Evolutionary conservation across 2,329 filamentous ascomycete species (phyloP), one percentile per base, ranked within the genome.

Genomic region (Microascus cirrosus): DNA sequence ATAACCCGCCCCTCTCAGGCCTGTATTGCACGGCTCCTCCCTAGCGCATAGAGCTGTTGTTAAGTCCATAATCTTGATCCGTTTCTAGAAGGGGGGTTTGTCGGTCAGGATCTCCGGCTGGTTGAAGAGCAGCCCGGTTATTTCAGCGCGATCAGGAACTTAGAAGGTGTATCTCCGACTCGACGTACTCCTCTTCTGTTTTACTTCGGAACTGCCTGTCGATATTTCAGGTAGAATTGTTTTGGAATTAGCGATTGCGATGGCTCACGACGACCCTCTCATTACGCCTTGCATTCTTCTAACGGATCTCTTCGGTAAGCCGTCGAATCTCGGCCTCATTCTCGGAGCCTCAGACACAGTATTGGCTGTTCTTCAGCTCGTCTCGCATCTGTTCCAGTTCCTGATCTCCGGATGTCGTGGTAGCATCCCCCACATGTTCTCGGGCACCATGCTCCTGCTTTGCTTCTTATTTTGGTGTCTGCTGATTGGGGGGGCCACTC

Each of bases 361-460:
- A 67, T 20, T 60, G 55, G 24, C 67, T 63, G n/a, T 60, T 42
- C 59, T 68, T 69, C 15, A 69, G 63, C 34, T 56, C 11, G 53
- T 28, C 61, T 56, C 61, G 58, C 59, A 57, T 22, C 53, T 60
- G 53, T 56, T 69, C 59, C 22, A 67, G 59, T 34, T 59, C 53
- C 11, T 61, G 42, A 69, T 67, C 59, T 68, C 60, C 36, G 62
- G 65, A 59, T 69, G 63, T 22, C 59, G 61, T 11, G 57, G 58
- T 20, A 67, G 45, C 35, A 61, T 61, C 20, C 58, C 63, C 64
- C 58, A 69, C 51, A 69, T 63, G 57, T 69, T 59, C 10, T 66
- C 51, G 22, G 64, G 67, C 11, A 69, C 66, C 60, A 69, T 69
- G 55, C 69, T 63, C 53, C 55, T n/a, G n/a, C n/a, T n/a, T n/a